These are phyloP conservation scores for Skeletonema marinoi DNA, from an alignment of 108 stramenopile genomes.

Conservation along the genomic window DNA sequence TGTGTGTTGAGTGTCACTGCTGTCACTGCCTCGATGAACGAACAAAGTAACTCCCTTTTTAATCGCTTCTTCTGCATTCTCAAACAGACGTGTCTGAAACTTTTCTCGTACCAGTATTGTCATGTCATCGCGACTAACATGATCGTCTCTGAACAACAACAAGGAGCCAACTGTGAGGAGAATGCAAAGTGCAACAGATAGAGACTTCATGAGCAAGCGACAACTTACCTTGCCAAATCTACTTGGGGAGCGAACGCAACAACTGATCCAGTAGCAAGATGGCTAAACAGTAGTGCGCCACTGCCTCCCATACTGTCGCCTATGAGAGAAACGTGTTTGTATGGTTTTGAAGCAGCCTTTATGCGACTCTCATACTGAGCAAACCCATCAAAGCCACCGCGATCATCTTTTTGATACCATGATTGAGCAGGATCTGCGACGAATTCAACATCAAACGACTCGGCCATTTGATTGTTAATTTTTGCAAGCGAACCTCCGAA, in stretches of 20 bases:
- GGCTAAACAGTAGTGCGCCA: slow-evolving; percentile 17
- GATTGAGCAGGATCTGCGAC: slow-evolving; percentile 22
- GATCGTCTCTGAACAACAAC: background rate
- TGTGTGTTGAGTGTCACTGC: slow-evolving; percentile 2
- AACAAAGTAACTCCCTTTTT: background rate
- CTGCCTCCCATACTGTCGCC: slow-evolving; percentile 28
- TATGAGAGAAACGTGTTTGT: slow-evolving; percentile 9
- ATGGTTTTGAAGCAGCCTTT: slow-evolving; percentile 9
- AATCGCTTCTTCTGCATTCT: slow-evolving; percentile 2
- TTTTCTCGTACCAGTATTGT: background rate
- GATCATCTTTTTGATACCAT: slow-evolving; percentile 20
- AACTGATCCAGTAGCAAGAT: slow-evolving; percentile 15
- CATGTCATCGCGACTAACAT: slow-evolving; percentile 12
- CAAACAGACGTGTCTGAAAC: background rate
- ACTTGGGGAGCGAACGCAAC: slow-evolving; percentile 22
- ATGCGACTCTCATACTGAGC: slow-evolving; percentile 12
- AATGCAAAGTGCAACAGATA: too few relatives aligned
- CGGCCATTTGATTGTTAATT: slow-evolving; percentile 8
- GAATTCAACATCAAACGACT: slow-evolving; percentile 15
- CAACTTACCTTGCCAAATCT: background rate
- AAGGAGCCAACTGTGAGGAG: too few relatives aligned
- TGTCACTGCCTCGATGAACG: slow-evolving; percentile 15
- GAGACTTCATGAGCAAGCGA: too few relatives aligned
- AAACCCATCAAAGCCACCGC: slow-evolving; percentile 12
- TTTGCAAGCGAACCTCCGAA: slow-evolving; percentile 18